Conservation (phyloP, 192 early-diverging fungal genomes). For the Gaertneriomyces semiglobifer region DNA sequence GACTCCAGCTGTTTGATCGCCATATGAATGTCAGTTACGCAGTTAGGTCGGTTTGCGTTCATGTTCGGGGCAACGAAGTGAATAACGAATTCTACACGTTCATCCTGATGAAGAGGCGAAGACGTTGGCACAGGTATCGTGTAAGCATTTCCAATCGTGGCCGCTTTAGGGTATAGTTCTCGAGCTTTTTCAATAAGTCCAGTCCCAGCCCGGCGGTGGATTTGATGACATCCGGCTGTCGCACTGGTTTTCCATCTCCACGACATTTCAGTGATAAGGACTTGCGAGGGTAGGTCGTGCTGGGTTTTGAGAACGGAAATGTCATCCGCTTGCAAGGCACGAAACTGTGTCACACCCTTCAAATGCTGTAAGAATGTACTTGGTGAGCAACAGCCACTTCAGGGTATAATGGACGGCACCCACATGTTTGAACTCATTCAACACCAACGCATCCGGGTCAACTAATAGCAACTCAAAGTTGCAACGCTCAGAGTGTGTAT, state of each 20-base stretch:
- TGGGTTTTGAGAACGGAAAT: neutral
- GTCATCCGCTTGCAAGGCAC: constrained; percentile 1
- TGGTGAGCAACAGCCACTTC: too few relatives aligned
- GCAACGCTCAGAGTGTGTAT: too few relatives aligned
- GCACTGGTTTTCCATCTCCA: constrained; percentile 31
- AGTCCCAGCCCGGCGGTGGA: constrained; percentile 15
- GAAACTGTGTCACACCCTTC: neutral
- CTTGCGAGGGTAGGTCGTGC: neutral
- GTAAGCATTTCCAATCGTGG: constrained; percentile 15
- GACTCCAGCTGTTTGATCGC: neutral
- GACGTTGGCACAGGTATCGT: constrained; percentile 9
- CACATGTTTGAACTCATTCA: too few relatives aligned
- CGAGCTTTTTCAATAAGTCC: neutral
- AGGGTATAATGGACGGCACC: too few relatives aligned
- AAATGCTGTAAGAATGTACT: neutral
- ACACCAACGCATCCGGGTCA: too few relatives aligned
- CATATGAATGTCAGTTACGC: neutral
- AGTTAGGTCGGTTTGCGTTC: constrained; percentile 17
- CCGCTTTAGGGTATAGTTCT: constrained; percentile 4
- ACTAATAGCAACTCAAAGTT: too few relatives aligned
- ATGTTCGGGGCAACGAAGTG: constrained; percentile 24
- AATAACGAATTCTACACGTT: constrained; percentile 20
- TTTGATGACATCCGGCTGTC: constrained; percentile 7
- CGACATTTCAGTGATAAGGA: constrained; percentile 18
- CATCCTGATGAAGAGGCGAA: constrained; percentile 16